phyloP scores from a whole-genome alignment of 2,329 filamentous ascomycete genomes.

The Raffaelea ambrosiae region DNA sequence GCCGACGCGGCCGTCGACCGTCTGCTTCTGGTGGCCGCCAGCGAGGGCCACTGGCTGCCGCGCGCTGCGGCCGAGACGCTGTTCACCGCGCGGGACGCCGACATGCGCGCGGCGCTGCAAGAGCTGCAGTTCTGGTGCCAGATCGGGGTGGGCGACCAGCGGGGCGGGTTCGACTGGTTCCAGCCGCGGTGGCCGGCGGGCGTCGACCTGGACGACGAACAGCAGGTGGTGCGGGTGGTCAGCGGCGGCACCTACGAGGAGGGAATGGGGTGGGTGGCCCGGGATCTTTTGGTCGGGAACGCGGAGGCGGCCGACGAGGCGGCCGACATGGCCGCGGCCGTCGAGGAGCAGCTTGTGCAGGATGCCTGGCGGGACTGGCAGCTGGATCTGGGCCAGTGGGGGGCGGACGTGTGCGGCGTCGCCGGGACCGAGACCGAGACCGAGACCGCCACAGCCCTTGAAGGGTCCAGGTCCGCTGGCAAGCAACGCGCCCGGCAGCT shows the following conservation, averaged over 20 bases:
- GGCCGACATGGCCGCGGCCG: no score
- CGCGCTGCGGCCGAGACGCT: conserved; percentile 60
- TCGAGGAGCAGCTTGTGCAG: conserved; percentile 53
- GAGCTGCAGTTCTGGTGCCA: conserved; percentile 97
- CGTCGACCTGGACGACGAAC: conserved; percentile 57
- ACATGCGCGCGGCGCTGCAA: conserved; percentile 71
- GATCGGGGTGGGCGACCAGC: conserved; percentile 83
- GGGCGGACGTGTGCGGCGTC: no score
- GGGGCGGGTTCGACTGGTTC: conserved; percentile 86
- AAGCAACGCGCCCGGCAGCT: conserved; percentile 15
- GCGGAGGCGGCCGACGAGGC: conserved; percentile 43
- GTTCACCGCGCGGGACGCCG: conserved; percentile 59
- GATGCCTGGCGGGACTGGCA: conserved; percentile 62
- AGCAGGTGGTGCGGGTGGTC: conserved; percentile 60
- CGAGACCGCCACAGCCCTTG: no score
- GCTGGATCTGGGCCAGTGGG: conserved; percentile 53
- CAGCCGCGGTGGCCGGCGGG: conserved; percentile 68
- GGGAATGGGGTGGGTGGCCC: no score
- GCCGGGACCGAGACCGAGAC: no score
- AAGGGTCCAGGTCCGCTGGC: no score
- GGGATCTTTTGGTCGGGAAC: conserved; percentile 37
- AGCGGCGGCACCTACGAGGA: conserved; percentile 24
- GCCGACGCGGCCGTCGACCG: conserved; percentile 66
- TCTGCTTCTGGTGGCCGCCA: conserved; percentile 71
- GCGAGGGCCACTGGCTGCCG: conserved; percentile 74